Evolutionary conservation across 2,329 filamentous ascomycete species (phyloP).

Genomic region (Alternaria conjuncta): DNA sequence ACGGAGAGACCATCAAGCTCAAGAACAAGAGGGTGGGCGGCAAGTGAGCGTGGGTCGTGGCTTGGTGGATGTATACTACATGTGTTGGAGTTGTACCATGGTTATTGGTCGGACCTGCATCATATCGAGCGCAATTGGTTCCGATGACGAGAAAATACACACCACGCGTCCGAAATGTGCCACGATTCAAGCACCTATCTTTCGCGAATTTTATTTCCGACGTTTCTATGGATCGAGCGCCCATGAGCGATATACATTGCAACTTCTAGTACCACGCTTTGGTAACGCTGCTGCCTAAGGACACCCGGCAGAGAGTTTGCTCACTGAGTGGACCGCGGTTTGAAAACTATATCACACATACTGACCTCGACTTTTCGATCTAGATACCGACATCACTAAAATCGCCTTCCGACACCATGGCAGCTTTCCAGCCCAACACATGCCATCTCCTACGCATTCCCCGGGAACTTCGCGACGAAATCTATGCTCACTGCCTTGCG

Average conservation of each 20-base stretch:
- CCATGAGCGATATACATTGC: background rate
- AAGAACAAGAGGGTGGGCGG: constrained; percentile 78
- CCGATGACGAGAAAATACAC: no score
- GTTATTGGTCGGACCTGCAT: background rate
- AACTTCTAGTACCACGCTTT: background rate
- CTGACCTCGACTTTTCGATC: background rate
- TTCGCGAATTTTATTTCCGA: no score
- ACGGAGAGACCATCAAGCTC: constrained; percentile 95
- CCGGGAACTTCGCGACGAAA: background rate
- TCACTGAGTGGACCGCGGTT: no score
- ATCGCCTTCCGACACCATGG: background rate
- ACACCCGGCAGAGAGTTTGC: background rate
- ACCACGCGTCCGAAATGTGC: background rate
- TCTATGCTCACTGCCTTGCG: background rate
- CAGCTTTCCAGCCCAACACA: background rate
- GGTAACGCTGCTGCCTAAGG: background rate
- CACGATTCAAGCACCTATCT: background rate
- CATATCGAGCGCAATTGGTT: no score
- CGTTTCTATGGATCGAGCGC: no score
- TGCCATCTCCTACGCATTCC: background rate
- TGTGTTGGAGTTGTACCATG: constrained; percentile 1
- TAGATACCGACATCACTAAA: background rate
- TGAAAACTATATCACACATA: no score
- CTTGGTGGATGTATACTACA: constrained; percentile 21
- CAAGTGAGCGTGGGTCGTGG: constrained; percentile 45